Percentiles rank a stretch among this genome's conserved stretches.
Conservation (phyloP, 768 basidiomycete species). For the Sistotremastrum suecicum region DNA sequence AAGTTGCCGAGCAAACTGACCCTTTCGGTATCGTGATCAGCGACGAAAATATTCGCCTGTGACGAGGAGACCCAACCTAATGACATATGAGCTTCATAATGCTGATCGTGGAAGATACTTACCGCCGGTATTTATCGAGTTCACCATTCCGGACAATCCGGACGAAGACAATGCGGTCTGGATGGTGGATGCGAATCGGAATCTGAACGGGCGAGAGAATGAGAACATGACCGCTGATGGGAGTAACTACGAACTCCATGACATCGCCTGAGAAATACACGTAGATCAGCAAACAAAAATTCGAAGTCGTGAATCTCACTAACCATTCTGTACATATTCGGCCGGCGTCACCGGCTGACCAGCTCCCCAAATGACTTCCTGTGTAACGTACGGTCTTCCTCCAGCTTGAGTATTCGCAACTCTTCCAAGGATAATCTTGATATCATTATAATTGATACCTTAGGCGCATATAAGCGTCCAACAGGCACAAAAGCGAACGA, state of each 20-base stretch:
- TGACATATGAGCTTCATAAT: background rate
- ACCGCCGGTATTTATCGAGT: constrained; percentile 35
- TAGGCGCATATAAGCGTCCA: background rate
- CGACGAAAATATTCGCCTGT: constrained; percentile 48
- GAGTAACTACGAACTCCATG: constrained; percentile 33
- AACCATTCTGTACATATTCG: constrained; percentile 36
- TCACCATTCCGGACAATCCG: constrained; percentile 36
- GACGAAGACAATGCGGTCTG: constrained; percentile 35
- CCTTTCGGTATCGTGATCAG: constrained; percentile 60
- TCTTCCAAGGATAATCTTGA: constrained; percentile 41
- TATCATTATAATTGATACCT: background rate
- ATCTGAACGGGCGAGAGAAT: too few species aligned
- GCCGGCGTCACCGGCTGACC: constrained; percentile 41
- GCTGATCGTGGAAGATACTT: background rate
- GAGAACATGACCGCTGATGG: background rate
- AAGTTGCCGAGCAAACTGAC: constrained; percentile 11
- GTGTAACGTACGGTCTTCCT: constrained; percentile 39
- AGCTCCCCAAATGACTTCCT: constrained; percentile 35
- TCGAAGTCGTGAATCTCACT: background rate
- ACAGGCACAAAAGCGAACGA: background rate
- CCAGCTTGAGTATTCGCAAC: constrained; percentile 38
- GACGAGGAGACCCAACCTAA: constrained; percentile 44
- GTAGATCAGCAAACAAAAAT: background rate
- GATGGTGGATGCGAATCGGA: constrained; percentile 44
- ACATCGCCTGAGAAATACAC: constrained; percentile 27